Conservation (phyloP, 1,284 basidiomycete genomes). For the Moniliophthora roreri region DNA sequence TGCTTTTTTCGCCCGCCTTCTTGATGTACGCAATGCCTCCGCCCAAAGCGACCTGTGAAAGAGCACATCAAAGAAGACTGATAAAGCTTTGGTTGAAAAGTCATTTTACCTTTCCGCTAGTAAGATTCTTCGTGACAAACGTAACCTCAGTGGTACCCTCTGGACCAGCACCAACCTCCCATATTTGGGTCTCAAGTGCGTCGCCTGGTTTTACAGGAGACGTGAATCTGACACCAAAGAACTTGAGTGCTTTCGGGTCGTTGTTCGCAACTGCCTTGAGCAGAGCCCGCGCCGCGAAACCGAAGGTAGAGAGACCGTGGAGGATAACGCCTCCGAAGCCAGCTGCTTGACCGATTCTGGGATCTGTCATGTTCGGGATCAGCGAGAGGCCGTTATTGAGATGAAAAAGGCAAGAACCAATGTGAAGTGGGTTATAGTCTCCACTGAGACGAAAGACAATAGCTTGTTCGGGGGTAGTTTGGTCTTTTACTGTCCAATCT, state of each 20-base stretch:
- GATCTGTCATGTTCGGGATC: conserved; percentile 46
- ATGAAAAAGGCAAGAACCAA: conserved; percentile 46
- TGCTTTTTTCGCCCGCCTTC: no score
- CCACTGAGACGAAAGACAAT: conserved; percentile 78
- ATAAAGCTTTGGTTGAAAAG: no score
- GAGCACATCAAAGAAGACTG: no score
- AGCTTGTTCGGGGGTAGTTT: conserved; percentile 76
- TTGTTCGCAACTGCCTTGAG: conserved; percentile 59
- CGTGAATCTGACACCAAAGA: conserved; percentile 75
- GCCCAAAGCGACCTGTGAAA: no score
- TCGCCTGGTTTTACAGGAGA: conserved; percentile 81
- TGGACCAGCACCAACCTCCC: conserved; percentile 71
- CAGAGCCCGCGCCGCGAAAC: conserved; percentile 75
- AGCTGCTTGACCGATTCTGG: conserved; percentile 61
- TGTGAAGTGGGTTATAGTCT: conserved; percentile 85
- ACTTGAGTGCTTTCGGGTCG: conserved; percentile 59
- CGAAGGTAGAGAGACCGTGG: conserved; percentile 79
- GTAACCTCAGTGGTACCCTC: conserved; percentile 68
- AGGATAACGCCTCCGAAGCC: conserved; percentile 83
- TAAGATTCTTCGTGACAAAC: conserved; percentile 71
- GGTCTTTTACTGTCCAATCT: conserved; percentile 67
- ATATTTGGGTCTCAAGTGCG: conserved; percentile 72
- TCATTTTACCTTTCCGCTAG: conserved; percentile 64
- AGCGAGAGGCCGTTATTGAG: not conserved
- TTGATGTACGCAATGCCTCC: no score